Percentiles rank a stretch among this genome's conserved stretches.
Evolutionary conservation across 2,329 filamentous ascomycete species (phyloP).

Genomic region (Leptodontidium sp.): DNA sequence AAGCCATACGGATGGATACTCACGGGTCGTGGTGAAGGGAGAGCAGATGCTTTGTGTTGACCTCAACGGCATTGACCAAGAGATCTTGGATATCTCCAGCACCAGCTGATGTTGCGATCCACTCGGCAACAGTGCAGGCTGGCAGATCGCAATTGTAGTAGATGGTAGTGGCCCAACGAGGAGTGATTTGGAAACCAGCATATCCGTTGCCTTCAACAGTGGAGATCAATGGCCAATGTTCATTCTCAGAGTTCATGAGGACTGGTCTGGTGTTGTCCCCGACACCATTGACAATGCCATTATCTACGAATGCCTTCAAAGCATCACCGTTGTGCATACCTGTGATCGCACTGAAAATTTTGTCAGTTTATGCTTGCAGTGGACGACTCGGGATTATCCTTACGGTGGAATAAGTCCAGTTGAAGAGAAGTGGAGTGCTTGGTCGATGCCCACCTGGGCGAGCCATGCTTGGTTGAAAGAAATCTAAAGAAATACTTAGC

Average conservation of each 20-base stretch:
- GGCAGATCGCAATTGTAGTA: constrained; percentile 60
- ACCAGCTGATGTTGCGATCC: constrained; percentile 59
- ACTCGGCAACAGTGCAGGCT: constrained; percentile 55
- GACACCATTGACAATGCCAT: constrained; percentile 65
- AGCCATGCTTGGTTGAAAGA: constrained; percentile 67
- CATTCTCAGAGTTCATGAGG: constrained; percentile 54
- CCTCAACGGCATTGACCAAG: constrained; percentile 57
- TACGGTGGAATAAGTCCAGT: constrained; percentile 49
- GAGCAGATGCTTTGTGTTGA: constrained; percentile 63
- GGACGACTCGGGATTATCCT: not conserved
- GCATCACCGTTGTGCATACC: constrained; percentile 69
- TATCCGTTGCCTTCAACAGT: constrained; percentile 61
- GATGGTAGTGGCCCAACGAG: constrained; percentile 67
- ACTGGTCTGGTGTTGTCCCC: constrained; percentile 66
- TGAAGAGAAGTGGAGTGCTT: constrained; percentile 56
- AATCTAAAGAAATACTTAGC: constrained; percentile 47
- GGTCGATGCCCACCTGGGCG: constrained; percentile 57
- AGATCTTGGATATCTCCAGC: constrained; percentile 60
- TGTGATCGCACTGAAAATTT: constrained; percentile 69
- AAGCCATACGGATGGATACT: not conserved
- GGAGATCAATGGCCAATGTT: constrained; percentile 64
- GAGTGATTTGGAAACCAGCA: constrained; percentile 62
- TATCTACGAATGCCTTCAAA: constrained; percentile 63
- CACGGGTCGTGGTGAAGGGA: constrained; percentile 50
- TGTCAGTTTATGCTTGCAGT: constrained; percentile 26